phyloP scores from a whole-genome alignment of 768 basidiomycete species.

The Phylloporus sp. region DNA sequence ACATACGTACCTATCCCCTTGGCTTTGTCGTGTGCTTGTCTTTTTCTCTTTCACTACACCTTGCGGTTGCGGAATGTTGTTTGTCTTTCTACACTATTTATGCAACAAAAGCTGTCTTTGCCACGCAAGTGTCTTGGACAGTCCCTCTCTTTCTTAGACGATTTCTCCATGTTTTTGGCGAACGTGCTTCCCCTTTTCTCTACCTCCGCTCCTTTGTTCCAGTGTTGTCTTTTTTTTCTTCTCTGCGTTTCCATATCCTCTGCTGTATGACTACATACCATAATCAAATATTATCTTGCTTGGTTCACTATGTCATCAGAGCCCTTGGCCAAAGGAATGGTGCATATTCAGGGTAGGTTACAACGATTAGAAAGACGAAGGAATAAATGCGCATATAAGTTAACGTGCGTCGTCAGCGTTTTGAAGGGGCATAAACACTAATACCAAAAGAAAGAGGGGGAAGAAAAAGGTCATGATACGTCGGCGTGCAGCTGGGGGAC shows the following conservation, averaged over 20 bases:
- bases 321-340: background rate
- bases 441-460: background rate
- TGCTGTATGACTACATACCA: slow-evolving; percentile 20
- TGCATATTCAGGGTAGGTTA: background rate
- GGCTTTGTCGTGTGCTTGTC: slow-evolving; percentile 2
- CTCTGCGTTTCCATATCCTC: background rate
- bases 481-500: background rate
- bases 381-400: background rate
- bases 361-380: background rate
- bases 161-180: background rate
- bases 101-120: slow-evolving; percentile 26
- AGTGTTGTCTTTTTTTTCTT: background rate
- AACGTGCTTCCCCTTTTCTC: slow-evolving; percentile 1
- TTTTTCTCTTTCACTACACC: slow-evolving; percentile 3
- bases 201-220: background rate
- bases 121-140: background rate
- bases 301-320: background rate
- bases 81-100: slow-evolving; percentile 22
- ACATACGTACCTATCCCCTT: slow-evolving; percentile 13
- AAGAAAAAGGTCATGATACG: background rate
- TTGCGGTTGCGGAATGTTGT: slow-evolving; percentile 17
- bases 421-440: background rate
- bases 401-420: background rate
- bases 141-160: slow-evolving; percentile 1
- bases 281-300: background rate